Base-by-base conservation (phyloP, 129 eudicot species). In the Ambrosia artemisiifolia region DNA sequence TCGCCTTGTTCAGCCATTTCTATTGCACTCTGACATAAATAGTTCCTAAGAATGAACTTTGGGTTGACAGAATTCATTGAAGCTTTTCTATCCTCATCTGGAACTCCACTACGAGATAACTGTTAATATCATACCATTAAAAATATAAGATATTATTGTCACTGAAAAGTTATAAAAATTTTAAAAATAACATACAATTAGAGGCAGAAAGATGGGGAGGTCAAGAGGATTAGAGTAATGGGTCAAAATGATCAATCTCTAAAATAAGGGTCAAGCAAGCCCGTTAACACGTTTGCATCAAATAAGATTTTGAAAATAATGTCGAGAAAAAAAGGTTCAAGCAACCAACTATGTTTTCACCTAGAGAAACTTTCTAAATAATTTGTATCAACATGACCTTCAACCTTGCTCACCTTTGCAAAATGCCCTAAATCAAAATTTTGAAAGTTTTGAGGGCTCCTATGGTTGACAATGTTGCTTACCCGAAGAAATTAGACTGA, bases 1-100 rank as follows among this genome's bases (percentile, higher is more conserved):
- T 95, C 94, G 0, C 97, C 99, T 62, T 79, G 81, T 67, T 95
- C 99, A 11, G 99, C 99, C 64, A 87, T 85, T 77, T 95, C 97
- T 46, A 95, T 95, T 2, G 97, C 99, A 66, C 86, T 84, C 64
- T 95, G 99, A 55, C 99, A 95, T 8, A 95, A 65, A 79, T 95
- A 95, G 88, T 95, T 95, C 56, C 99, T 67, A n/a, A 95, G 83
- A 47, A 95, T 81, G 73, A 88, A 95, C 74, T 86, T 95, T 2
- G 99, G 99, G 73, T 95, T 95, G 60, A 91, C 88, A 0, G 92
- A 88, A 71, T 95, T 74, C 99, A 95, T 95, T 10, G 79, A 80
- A 0, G 67, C 73, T 80, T 95, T 95, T 63, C 99, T 86, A 69
- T 91, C 85, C 77, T 88, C 91, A 53, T 95, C 88, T 3, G 82